These are phyloP conservation scores for Microbotryum violaceum DNA, from an alignment of 1,284 basidiomycete species.

Conservation along the genomic window DNA sequence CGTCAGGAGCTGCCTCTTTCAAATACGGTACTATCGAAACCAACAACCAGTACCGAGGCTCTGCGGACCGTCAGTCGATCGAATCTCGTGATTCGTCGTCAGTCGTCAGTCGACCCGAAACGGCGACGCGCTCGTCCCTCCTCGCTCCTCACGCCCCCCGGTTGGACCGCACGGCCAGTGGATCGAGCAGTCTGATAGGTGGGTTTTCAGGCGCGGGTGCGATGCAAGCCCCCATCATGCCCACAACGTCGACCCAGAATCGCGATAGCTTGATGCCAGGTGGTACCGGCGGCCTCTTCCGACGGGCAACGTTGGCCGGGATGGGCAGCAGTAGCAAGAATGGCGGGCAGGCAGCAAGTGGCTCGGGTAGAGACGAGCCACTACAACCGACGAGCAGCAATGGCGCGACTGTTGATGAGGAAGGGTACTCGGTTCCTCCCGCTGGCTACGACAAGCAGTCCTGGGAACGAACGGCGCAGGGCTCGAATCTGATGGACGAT, in stretches of 20 bases:
- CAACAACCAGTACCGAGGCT: background rate
- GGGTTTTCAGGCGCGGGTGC: background rate
- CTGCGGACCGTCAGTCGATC: constrained; percentile 7
- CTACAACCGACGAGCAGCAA: background rate
- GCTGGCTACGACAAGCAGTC: constrained; percentile 45
- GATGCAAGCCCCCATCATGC: constrained; percentile 7
- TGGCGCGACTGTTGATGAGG: constrained; percentile 42
- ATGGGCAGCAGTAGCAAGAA: background rate
- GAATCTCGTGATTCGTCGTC: background rate
- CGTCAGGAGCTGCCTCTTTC: constrained; percentile 21
- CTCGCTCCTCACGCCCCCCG: no score
- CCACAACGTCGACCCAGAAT: constrained; percentile 5
- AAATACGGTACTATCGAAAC: constrained; percentile 19
- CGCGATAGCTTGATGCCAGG: constrained; percentile 23
- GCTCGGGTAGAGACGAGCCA: constrained; percentile 2
- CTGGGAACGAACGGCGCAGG: constrained; percentile 39
- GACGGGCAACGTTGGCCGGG: constrained; percentile 2
- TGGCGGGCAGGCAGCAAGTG: background rate
- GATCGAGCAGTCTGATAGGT: constrained; percentile 6
- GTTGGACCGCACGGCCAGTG: background rate
- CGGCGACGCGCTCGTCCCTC: background rate
- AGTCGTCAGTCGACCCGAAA: constrained; percentile 1
- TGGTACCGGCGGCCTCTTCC: constrained; percentile 17
- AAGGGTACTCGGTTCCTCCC: constrained; percentile 50
- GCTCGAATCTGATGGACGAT: constrained; percentile 38